Percentiles rank a stretch among this genome's conserved stretches.
phyloP scores from a whole-genome alignment of 129 eudicot genomes.

The Flaveria ramosissima region DNA sequence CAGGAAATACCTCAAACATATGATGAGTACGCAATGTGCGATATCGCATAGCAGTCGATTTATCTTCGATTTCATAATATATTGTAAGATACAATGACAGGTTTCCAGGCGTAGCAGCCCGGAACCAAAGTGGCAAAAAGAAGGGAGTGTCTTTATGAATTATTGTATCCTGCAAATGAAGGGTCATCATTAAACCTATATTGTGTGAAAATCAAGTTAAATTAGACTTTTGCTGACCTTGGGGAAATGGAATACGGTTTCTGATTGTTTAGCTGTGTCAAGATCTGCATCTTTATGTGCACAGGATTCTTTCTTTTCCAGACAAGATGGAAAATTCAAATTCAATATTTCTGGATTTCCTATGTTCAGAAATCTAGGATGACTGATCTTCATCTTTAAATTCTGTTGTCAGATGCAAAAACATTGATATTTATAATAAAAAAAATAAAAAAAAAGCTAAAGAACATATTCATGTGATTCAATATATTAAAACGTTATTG shows the following conservation, averaged over 20 bases:
- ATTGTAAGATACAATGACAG: conserved; percentile 57
- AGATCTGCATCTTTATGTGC: conserved; percentile 32
- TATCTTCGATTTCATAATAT: conserved; percentile 83
- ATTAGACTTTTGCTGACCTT: conserved; percentile 53
- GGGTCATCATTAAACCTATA: neutral
- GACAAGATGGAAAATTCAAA: conserved; percentile 66
- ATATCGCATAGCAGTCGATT: conserved; percentile 58
- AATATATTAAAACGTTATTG: neutral
- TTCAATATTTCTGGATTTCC: conserved; percentile 57
- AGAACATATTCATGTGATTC: conserved; percentile 14
- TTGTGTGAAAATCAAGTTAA: neutral
- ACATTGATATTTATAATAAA: neutral
- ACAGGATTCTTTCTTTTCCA: conserved; percentile 45
- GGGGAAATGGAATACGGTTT: conserved; percentile 56
- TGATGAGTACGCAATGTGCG: conserved; percentile 83
- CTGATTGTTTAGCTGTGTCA: conserved; percentile 39
- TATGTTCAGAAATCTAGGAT: conserved; percentile 72
- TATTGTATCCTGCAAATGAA: conserved; percentile 47
- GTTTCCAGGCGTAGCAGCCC: conserved; percentile 89
- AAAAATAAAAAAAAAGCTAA: conserved; percentile 14
- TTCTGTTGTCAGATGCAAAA: conserved; percentile 54
- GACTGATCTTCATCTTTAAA: conserved; percentile 81
- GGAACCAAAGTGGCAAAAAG: conserved; percentile 82
- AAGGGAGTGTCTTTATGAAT: conserved; percentile 57
- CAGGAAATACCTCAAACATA: conserved; percentile 62